Base-by-base conservation (phyloP, 352 stramenopile genomes). In the Globisporangium splendens region DNA sequence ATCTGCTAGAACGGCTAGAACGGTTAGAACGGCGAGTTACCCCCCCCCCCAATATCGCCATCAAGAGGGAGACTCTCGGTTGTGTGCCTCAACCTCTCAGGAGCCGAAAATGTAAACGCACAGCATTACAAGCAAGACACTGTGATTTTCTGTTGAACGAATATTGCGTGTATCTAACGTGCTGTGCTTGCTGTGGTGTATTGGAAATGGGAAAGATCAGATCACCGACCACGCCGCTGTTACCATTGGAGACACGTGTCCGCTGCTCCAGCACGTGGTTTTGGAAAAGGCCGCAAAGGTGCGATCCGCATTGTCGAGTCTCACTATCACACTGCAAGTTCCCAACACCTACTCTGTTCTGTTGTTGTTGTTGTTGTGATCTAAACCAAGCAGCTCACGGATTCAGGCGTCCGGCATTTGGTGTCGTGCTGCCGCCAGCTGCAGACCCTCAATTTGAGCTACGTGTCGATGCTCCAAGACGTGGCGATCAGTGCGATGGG, bases 371-470 rank as follows among this genome's bases (percentile, higher is more conserved):
- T 10, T 35, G 28, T 11, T 42, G 1, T 24, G 8, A 3, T 20
- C n/a, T n/a, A n/a, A n/a, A n/a, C n/a, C 41, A 57, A 22, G 49
- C 48, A 91, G 81, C 57, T 93, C 15, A 83, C 83, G 18, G 83
- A 93, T 53, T 49, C 51, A 0, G 73, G 81, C 1, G 53, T 93
- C 38, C 70, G 73, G 5, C 75, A 85, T 21, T 55, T 93, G 31
- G 59, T 88, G 47, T 74, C 49, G 10, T 54, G 56, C 22, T 93
- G 83, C 46, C 70, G 61, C 8, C 66, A 61, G 14, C 65, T 93
- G 5, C 67, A 86, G 20, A 63, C 63, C 10, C 60, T 93, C n/a
- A 72, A 86, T 35, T 39, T 91, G 3, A 85, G 65, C 56, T 78
- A 83, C 50, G 51, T 91, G 12, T 65, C 75, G 22, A 65, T 62